Evolutionary conservation across 176 grass and related monocot genomes (phyloP), one percentile per base, ranked within the genome.

Genomic region (Oryza longistaminata): DNA sequence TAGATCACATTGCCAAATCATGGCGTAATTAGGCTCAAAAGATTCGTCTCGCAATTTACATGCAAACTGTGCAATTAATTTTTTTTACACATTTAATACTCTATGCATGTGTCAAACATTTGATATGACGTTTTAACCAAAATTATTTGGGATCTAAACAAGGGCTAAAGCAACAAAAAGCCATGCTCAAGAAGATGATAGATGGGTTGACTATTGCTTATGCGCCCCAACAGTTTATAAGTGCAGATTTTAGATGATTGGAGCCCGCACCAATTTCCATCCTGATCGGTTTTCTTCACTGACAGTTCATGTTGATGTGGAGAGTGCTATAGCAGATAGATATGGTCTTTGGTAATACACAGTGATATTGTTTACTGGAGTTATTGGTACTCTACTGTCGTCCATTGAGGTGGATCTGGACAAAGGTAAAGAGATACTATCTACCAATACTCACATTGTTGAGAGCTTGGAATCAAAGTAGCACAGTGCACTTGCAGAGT

Each of bases 131-230:
- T 27, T 27, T 27, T 27, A 1, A 1, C 26, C 1, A 27, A 27
- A 27, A 27, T 1, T 27, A 1, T 27, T 27, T 27, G 26, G 1
- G 26, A 27, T 27, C 1, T 27, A 27, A 27, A 27, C 26, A 27
- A 27, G 26, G 26, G 1, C 26, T 27, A 27, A 19, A 70, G 14
- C 72, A 24, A 77, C 11, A 81, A 22, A 72, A 78, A 11, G 53
- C 27, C 53, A 29, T 48, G 33, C 45, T 49, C 21, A 15, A 15
- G 78, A 39, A 44, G 46, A 34, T 70, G 70, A 83, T 87, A 40
- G 85, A 79, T 37, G n/a, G n/a, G 81, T 90, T 87, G 85, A 90
- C 88, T 61, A 37, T 40, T 37, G 48, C 10, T 75, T 50, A 39
- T 69, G 79, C 58, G 16, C 11, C 21, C 55, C 53, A 7, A 73